phyloP scores from a whole-genome alignment of 2,329 filamentous ascomycete species.

The Beauveria brongniartii region DNA sequence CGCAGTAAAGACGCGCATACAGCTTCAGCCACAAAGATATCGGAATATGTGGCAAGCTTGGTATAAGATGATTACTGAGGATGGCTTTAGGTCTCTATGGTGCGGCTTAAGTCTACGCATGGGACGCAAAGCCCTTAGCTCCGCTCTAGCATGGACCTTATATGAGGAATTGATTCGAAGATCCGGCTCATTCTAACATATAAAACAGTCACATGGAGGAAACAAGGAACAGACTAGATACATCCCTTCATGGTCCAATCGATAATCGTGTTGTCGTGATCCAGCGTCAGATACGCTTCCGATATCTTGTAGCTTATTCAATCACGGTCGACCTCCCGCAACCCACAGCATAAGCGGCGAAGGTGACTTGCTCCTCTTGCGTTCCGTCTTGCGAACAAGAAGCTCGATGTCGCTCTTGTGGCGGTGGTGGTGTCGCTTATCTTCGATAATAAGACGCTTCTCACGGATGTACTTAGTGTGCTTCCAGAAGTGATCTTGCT shows the following conservation, averaged over 20 bases:
- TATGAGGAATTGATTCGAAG: conserved; percentile 88
- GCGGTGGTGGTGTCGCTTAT: conserved; percentile 33
- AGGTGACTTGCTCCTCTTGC: conserved; percentile 48
- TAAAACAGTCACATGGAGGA: conserved; percentile 1
- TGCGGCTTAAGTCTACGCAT: conserved; percentile 82
- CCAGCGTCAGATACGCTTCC: neutral
- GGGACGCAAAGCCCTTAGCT: conserved; percentile 84
- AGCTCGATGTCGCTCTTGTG: conserved; percentile 41
- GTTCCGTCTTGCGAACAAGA: conserved; percentile 47
- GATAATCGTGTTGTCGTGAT: neutral
- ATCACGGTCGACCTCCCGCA: conserved; percentile 35
- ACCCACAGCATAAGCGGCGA: conserved; percentile 47
- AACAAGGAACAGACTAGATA: conserved; percentile 3
- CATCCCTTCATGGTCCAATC: conserved; percentile 1
- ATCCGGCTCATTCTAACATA: conserved; percentile 16
- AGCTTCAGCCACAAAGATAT: conserved; percentile 78
- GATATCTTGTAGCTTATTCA: neutral
- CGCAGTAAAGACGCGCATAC: conserved; percentile 88
- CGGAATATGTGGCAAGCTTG: conserved; percentile 73
- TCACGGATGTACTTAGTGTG: conserved; percentile 61
- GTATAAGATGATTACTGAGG: conserved; percentile 70
- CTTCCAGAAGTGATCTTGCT: conserved; percentile 64
- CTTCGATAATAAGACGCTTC: conserved; percentile 42
- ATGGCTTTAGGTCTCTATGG: conserved; percentile 73
- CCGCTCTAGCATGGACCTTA: conserved; percentile 92